A percentile compares a stretch with the other conserved stretches of the same genome.
phyloP scores from a whole-genome alignment of 2,329 filamentous ascomycete species.

The Raffaelea ambrosiae region DNA sequence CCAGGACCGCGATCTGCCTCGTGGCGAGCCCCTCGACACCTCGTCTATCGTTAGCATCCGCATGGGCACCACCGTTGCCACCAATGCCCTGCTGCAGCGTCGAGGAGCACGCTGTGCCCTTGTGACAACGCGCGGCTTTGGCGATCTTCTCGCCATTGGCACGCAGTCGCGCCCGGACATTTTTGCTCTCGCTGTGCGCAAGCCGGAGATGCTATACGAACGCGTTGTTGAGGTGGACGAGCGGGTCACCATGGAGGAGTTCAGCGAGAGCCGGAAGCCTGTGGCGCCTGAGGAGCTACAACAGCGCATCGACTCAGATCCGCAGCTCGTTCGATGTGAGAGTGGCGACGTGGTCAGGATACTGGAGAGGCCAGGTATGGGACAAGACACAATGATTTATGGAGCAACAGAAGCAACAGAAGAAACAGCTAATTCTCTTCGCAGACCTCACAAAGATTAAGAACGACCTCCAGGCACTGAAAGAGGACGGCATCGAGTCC shows the following conservation, averaged over 20 bases:
- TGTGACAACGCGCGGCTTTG: constrained; percentile 79
- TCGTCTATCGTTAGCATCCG: constrained; percentile 66
- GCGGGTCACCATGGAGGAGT: constrained; percentile 77
- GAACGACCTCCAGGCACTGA: constrained; percentile 49
- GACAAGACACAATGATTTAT: too few relatives aligned
- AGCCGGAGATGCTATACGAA: constrained; percentile 80
- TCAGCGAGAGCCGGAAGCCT: constrained; percentile 50
- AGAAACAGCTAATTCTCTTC: too few relatives aligned
- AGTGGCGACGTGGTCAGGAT: constrained; percentile 63
- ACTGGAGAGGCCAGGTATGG: constrained; percentile 49
- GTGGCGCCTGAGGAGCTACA: constrained; percentile 55
- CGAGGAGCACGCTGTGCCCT: constrained; percentile 85
- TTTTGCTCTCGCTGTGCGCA: constrained; percentile 81
- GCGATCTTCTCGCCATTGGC: constrained; percentile 77
- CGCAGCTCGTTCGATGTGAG: constrained; percentile 55
- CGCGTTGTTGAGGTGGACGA: constrained; percentile 79
- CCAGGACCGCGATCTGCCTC: constrained; percentile 63
- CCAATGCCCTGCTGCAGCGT: constrained; percentile 79
- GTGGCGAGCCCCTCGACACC: constrained; percentile 72
- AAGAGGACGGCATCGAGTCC: constrained; percentile 44
- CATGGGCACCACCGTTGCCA: constrained; percentile 93
- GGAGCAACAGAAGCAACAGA: too few relatives aligned
- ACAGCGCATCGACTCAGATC: constrained; percentile 34
- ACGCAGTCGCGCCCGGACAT: constrained; percentile 85
- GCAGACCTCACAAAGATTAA: constrained; percentile 43